These are phyloP conservation scores for Coemansia sp. DNA, from an alignment of 192 early-diverging fungal species.

Conservation along the genomic window DNA sequence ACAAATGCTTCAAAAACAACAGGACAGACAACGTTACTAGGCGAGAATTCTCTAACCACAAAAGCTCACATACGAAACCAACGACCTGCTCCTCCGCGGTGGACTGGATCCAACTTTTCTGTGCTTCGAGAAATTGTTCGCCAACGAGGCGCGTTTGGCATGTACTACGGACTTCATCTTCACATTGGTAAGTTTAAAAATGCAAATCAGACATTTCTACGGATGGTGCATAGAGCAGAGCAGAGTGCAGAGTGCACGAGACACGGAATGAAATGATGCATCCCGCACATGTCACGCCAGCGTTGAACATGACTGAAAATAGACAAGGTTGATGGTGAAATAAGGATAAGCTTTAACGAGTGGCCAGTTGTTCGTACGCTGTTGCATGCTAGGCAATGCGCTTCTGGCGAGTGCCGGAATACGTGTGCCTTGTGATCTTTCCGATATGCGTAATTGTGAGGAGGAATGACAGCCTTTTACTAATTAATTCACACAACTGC, in stretches of 20 bases:
- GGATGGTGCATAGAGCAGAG: background rate
- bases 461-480: background rate
- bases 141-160: conserved; percentile 26
- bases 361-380: background rate
- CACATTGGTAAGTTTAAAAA: conserved; percentile 43
- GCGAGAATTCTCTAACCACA: conserved; percentile 6
- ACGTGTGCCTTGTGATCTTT: background rate
- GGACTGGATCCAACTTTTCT: conserved; percentile 42
- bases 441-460: background rate
- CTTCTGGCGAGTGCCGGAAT: background rate
- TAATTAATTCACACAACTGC: background rate
- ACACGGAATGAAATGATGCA: background rate
- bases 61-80: conserved; percentile 1
- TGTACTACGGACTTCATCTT: conserved; percentile 47
- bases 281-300: background rate
- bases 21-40: background rate
- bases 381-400: background rate
- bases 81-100: conserved; percentile 12
- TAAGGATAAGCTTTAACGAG: background rate
- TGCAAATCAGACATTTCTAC: background rate
- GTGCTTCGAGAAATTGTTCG: conserved; percentile 46
- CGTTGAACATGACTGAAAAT: background rate
- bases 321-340: background rate
- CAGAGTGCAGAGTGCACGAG: background rate
- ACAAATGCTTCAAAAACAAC: conserved; percentile 9